Evolutionary conservation across 495 filamentous ascomycete species (phyloP), one percentile per base, ranked within the genome.

Genomic region (Arthonia radiata): DNA sequence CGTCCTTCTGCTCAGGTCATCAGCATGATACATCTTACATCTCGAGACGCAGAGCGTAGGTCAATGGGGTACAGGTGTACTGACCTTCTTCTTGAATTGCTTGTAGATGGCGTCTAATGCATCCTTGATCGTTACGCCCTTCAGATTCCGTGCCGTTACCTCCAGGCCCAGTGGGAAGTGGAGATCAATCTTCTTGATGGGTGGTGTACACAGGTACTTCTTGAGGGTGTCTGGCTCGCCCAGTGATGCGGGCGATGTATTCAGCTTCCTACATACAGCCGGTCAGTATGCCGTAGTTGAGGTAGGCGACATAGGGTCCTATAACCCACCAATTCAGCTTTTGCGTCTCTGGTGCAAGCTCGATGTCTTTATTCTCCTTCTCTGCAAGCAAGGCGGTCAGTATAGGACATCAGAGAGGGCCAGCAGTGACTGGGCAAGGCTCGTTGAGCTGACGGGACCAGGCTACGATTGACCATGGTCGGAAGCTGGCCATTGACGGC

Each of bases 71-170:
- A 23, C 22, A 5, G 24, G 15, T n/a, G 12, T 7, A 31, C 52
- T 32, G 52, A 76, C 81, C 69, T 79, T 68, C 67, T 90, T 92
- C 61, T 82, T 83, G 59, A 70, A 86, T 37, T 73, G 64, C 57
- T 90, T 90, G 61, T 86, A 57, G 55, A 92, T 91, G 37, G 75
- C 81, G 47, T 90, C 79, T 43, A 90, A 45, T 30, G 78, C 81
- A 50, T 92, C 81, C 55, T 89, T 90, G 57, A 92, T 77, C 21
- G 81, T 92, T 35, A 92, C 79, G 18, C 81, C 81, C 47, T 83
- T 82, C 33, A 75, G 48, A 47, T 92, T 92, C 35, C 81, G 62
- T 36, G 80, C 81, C 21, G 76, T 77, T 40, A 92, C 76, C 36
- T 80, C 70, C 5, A 80, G 54, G n/a, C 81, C 81, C 19, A 82